Conservation (phyloP, 2,329 filamentous ascomycete genomes). For the Aspergillus piperis region DNA sequence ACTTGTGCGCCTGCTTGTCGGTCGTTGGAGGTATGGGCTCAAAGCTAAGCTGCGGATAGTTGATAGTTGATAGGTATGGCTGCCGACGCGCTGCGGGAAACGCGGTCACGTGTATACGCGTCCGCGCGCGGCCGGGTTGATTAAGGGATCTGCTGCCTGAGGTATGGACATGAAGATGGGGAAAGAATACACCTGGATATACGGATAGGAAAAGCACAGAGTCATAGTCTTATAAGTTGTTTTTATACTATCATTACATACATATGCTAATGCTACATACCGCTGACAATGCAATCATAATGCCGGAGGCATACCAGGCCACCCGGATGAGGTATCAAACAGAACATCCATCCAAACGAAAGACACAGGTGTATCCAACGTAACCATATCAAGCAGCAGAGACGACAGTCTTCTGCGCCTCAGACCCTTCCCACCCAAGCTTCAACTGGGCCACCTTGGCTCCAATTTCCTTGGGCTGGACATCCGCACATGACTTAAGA, state of each 20-base stretch:
- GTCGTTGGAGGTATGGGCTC: conserved; percentile 4
- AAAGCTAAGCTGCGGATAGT: conserved; percentile 1
- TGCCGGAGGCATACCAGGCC: conserved; percentile 28
- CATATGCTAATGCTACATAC: conserved; percentile 15
- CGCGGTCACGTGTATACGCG: conserved; percentile 39
- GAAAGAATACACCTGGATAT: too few species aligned
- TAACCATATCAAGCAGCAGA: conserved; percentile 12
- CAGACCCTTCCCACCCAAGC: conserved; percentile 28
- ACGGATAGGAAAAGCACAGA: neutral
- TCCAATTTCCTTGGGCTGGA: conserved; percentile 40
- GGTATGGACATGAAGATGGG: too few species aligned
- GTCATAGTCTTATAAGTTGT: conserved; percentile 5
- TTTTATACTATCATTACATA: conserved; percentile 15
- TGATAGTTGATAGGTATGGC: neutral
- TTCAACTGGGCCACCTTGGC: conserved; percentile 33
- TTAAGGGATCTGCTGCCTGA: conserved; percentile 15
- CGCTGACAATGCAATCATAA: conserved; percentile 28
- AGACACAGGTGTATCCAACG: conserved; percentile 11
- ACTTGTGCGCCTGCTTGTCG: conserved; percentile 10
- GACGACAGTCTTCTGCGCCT: conserved; percentile 10
- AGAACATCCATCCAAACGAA: conserved; percentile 15
- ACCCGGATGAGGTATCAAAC: conserved; percentile 25
- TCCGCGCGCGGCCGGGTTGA: conserved; percentile 26
- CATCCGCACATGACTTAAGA: conserved; percentile 44
- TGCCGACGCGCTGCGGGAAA: conserved; percentile 17